These are phyloP conservation scores for Fraxinus quadrangulata DNA, from an alignment of 257 asterid genomes.

Conservation along the genomic window DNA sequence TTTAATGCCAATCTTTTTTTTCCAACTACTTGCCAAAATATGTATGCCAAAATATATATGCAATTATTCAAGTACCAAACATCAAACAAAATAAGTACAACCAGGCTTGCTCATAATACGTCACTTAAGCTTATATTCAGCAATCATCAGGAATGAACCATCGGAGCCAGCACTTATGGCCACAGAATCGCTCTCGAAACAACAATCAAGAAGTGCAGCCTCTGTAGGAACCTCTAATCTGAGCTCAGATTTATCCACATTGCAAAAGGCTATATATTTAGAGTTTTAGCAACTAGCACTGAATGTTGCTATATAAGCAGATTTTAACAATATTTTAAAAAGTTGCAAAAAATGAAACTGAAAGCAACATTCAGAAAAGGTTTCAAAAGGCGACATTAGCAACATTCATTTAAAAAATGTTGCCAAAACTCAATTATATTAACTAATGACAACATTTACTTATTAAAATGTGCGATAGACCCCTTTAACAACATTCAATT, in stretches of 20 bases:
- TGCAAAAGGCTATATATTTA: slow-evolving; percentile 25
- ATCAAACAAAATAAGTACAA: background rate
- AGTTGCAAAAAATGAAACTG: too few species aligned
- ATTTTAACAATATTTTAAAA: too few species aligned
- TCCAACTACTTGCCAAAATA: too few species aligned
- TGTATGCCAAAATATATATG: background rate
- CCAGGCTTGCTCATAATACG: background rate
- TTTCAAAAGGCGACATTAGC: too few species aligned
- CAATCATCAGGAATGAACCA: slow-evolving; percentile 37
- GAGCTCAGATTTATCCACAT: slow-evolving; percentile 64
- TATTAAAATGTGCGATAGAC: too few species aligned
- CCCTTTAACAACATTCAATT: too few species aligned
- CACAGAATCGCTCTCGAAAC: slow-evolving; percentile 59
- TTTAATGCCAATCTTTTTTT: background rate
- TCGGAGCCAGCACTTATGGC: slow-evolving; percentile 69
- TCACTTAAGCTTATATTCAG: background rate
- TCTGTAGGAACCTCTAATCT: slow-evolving; percentile 52
- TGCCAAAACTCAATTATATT: too few species aligned
- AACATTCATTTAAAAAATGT: too few species aligned
- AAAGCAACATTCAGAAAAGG: too few species aligned
- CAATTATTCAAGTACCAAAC: background rate
- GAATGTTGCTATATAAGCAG: too few species aligned
- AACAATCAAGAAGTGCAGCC: slow-evolving; percentile 70
- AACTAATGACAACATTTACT: too few species aligned
- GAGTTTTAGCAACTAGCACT: too few species aligned